Conservation (phyloP, 495 filamentous ascomycete species). For the Neurospora sublineolata region DNA sequence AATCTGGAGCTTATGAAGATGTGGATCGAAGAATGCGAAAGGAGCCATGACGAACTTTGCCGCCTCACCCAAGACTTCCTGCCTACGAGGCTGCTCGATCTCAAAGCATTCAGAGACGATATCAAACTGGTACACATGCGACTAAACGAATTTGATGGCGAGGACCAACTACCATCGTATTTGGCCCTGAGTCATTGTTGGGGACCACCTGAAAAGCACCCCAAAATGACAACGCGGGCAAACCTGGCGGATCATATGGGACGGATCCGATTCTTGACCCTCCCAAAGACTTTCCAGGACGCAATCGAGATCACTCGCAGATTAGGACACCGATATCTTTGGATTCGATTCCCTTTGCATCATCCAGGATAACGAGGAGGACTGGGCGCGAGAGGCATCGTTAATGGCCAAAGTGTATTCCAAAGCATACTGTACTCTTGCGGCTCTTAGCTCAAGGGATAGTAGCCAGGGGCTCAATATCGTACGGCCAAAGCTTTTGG, state of each 20-base stretch:
- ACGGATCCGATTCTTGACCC: background rate
- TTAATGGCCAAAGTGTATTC: background rate
- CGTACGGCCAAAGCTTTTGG: background rate
- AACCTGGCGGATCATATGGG: background rate
- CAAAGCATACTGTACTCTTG: background rate
- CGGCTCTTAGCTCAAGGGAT: background rate
- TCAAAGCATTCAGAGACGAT: background rate
- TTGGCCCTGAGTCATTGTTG: background rate
- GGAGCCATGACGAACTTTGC: no score
- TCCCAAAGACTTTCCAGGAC: conserved; percentile 18
- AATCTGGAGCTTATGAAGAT: background rate
- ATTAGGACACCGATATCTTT: conserved; percentile 18
- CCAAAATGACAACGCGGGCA: background rate
- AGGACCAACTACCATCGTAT: background rate
- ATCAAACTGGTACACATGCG: background rate
- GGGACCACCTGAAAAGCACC: background rate
- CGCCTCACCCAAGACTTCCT: background rate
- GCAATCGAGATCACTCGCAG: conserved; percentile 10
- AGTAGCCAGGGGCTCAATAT: background rate
- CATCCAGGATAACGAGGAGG: conserved; percentile 18
- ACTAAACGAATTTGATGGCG: background rate
- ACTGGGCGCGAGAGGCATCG: conserved; percentile 16
- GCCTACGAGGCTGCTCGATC: background rate
- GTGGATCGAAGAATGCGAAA: background rate
- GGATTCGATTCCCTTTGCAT: conserved; percentile 31